Percentiles rank a stretch among this genome's conserved stretches.
Evolutionary conservation across 352 stramenopile genomes (phyloP).

Genomic region (Pythium brassicae): DNA sequence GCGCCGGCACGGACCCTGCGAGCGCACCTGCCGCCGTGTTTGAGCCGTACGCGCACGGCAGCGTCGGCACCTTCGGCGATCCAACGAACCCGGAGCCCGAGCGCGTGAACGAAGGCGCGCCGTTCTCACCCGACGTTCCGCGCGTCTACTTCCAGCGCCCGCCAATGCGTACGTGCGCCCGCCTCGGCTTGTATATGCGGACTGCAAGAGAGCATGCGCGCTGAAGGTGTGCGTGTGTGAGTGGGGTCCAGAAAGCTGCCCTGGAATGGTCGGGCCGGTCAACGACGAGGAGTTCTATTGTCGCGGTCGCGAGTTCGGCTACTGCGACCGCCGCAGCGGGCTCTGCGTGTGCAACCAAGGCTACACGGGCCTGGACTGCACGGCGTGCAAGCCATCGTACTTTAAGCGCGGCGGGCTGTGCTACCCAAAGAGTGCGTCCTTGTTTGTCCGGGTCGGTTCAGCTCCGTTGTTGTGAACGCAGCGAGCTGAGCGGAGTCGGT

Average conservation of each 20-base stretch:
- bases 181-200: constrained; percentile 8
- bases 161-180: constrained; percentile 29
- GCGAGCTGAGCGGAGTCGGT: constrained; percentile 10
- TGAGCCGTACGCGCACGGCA: constrained; percentile 75
- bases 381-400: constrained; percentile 83
- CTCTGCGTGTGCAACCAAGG: constrained; percentile 93
- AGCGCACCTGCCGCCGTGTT: constrained; percentile 48
- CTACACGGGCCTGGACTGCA: constrained; percentile 91
- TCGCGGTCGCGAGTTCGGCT: constrained; percentile 85
- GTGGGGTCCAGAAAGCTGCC: constrained; percentile 50
- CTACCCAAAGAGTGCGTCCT: constrained; percentile 76
- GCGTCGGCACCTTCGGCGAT: constrained; percentile 84
- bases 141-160: constrained; percentile 42
- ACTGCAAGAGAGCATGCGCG: neutral
- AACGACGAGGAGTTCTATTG: constrained; percentile 92
- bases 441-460: neutral
- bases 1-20: constrained; percentile 23
- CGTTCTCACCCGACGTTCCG: constrained; percentile 67
- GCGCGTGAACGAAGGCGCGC: constrained; percentile 81
- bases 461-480: neutral
- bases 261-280: constrained; percentile 84
- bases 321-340: constrained; percentile 91
- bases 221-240: constrained; percentile 7
- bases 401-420: constrained; percentile 84
- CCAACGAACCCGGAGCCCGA: constrained; percentile 53